Conservation (phyloP, 225 moss, liverwort and hornwort species). For the Polytrichum commune region DNA sequence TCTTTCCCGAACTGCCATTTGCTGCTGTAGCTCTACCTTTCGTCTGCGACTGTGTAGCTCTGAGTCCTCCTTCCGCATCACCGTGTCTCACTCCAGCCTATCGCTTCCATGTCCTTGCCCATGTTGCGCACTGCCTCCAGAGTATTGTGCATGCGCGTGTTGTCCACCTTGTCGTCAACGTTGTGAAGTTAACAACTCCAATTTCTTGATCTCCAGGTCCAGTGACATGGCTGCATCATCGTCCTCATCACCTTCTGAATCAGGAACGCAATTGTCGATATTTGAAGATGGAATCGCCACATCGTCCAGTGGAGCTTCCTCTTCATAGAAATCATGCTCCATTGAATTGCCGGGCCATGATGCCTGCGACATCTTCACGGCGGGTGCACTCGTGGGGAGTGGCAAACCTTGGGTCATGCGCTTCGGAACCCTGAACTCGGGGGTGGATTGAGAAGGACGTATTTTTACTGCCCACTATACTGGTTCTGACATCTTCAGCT, state of each 20-base stretch:
- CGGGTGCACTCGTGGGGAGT: neutral
- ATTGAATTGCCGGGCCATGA: neutral
- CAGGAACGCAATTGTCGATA: no score
- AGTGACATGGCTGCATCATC: neutral
- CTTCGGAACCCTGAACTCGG: neutral
- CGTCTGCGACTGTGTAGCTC: no score
- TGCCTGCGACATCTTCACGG: no score
- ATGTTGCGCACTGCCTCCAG: neutral
- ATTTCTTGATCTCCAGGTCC: neutral
- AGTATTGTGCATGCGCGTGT: neutral
- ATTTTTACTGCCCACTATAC: neutral
- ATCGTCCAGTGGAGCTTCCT: neutral
- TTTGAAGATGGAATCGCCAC: neutral
- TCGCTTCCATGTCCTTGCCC: no score
- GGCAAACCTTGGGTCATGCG: neutral
- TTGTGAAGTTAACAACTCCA: no score
- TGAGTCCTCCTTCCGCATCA: no score
- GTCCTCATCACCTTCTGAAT: neutral
- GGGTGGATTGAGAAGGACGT: neutral
- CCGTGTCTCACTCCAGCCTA: no score
- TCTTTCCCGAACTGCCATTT: no score
- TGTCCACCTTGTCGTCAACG: no score
- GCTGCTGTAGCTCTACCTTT: no score
- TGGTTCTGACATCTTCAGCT: no score
- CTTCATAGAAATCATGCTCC: no score